phyloP scores from a whole-genome alignment of 148 eudicot species.

The Amaranthus hypochondriacus region DNA sequence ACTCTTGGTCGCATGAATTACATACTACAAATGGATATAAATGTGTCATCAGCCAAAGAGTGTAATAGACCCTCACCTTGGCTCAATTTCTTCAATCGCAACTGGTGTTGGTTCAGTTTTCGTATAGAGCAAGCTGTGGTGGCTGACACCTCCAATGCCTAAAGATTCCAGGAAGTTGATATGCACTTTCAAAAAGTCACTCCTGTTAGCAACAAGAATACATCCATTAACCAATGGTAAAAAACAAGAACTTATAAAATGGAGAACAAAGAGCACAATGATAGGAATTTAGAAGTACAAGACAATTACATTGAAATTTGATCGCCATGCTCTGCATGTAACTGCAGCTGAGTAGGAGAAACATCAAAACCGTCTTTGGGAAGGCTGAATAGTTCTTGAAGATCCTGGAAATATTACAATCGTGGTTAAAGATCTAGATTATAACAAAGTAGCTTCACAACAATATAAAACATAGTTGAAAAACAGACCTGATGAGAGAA shows the following conservation, averaged over 20 bases:
- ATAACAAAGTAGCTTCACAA: background rate
- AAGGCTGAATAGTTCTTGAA: slow-evolving; percentile 76
- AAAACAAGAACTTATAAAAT: background rate
- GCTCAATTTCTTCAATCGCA: slow-evolving; percentile 44
- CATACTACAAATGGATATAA: background rate
- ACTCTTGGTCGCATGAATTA: background rate
- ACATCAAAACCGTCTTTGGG: slow-evolving; percentile 89
- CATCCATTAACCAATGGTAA: background rate
- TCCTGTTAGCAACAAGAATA: slow-evolving; percentile 43
- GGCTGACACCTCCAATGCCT: slow-evolving; percentile 92
- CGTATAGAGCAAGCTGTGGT: slow-evolving; percentile 91
- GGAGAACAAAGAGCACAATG: background rate
- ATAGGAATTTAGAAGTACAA: background rate
- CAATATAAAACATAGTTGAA: background rate
- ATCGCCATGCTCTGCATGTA: slow-evolving; percentile 75
- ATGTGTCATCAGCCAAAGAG: slow-evolving; percentile 3
- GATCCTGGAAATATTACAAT: slow-evolving; percentile 54
- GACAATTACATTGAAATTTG: slow-evolving; percentile 53
- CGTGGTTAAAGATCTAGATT: slow-evolving; percentile 10
- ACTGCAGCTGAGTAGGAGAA: slow-evolving; percentile 88
- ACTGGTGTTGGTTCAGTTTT: slow-evolving; percentile 70
- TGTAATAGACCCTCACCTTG: slow-evolving; percentile 40
- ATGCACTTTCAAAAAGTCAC: slow-evolving; percentile 52
- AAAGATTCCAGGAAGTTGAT: slow-evolving; percentile 68
- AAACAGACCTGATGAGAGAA: slow-evolving; percentile 77